Evolutionary conservation across 2,329 filamentous ascomycete genomes (phyloP).

Genomic region (Cladosporium halotolerans): DNA sequence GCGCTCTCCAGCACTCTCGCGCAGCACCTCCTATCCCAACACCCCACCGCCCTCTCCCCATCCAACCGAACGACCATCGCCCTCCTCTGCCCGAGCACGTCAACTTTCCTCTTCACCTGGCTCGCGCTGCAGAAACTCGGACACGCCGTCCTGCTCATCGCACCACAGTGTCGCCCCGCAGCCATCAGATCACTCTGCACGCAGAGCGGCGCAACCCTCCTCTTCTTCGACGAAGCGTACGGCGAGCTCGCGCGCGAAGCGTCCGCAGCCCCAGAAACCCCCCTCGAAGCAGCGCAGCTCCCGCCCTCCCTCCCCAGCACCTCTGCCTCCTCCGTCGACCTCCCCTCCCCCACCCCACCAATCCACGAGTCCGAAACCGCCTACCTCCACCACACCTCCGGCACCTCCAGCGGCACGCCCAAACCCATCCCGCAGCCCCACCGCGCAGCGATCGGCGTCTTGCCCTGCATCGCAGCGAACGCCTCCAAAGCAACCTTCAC

Average conservation of each 20-base stretch:
- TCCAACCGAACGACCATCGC: constrained; percentile 37
- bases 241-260: constrained; percentile 27
- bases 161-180: constrained; percentile 41
- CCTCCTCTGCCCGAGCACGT: constrained; percentile 51
- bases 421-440: constrained; percentile 58
- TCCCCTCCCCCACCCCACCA: neutral
- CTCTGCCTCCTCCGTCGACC: neutral
- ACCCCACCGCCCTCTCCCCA: constrained; percentile 13
- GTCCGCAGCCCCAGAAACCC: neutral
- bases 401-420: constrained; percentile 57
- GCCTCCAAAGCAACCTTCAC: constrained; percentile 50
- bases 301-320: neutral
- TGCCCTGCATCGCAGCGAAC: constrained; percentile 42
- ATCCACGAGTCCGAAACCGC: constrained; percentile 40
- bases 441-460: constrained; percentile 48
- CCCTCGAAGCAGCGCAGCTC: neutral
- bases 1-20: constrained; percentile 34
- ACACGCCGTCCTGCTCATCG: constrained; percentile 51
- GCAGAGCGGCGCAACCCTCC: constrained; percentile 35
- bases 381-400: constrained; percentile 59
- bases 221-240: constrained; percentile 44
- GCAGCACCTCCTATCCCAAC: constrained; percentile 19
- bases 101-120: constrained; percentile 55
- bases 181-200: constrained; percentile 51
- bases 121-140: constrained; percentile 53